Evolutionary conservation across 164 flowering plant genomes (phyloP).

Genomic region (Protea cynaroides): DNA sequence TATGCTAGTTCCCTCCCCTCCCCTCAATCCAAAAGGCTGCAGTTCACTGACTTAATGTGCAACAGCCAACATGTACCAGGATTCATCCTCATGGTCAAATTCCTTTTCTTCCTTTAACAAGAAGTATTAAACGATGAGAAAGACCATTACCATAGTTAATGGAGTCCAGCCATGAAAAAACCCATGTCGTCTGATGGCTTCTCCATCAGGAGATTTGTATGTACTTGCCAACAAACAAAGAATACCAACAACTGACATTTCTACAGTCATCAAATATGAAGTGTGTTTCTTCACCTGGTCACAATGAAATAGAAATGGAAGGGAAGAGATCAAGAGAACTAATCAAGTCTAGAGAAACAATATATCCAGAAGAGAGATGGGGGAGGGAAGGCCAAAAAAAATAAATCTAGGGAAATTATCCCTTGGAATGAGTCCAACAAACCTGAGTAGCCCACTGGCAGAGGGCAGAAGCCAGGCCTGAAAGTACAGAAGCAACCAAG

Average conservation of each 20-base stretch:
- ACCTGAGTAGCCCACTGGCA: slow-evolving; percentile 99
- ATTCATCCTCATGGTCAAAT: too few species aligned
- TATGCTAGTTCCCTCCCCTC: too few species aligned
- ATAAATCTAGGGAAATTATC: neutral
- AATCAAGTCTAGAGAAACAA: too few species aligned
- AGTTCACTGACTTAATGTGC: too few species aligned
- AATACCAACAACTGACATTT: slow-evolving; percentile 96
- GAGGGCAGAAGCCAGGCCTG: slow-evolving; percentile 92
- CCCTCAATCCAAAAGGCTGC: too few species aligned
- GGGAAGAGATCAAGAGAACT: neutral
- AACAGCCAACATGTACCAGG: too few species aligned
- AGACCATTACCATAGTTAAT: slow-evolving; percentile 62
- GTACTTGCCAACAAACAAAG: slow-evolving; percentile 78
- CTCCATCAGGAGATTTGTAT: slow-evolving; percentile 91
- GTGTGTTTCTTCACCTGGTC: slow-evolving; percentile 83
- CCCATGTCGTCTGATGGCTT: slow-evolving; percentile 72
- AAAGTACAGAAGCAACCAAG: slow-evolving; percentile 93
- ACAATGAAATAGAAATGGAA: slow-evolving; percentile 8
- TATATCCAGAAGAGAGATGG: too few species aligned
- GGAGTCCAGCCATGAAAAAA: slow-evolving; percentile 94
- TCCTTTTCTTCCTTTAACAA: too few species aligned
- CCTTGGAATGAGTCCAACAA: slow-evolving; percentile 9
- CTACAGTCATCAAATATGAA: slow-evolving; percentile 93
- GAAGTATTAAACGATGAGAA: too few species aligned
- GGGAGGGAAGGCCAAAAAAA: neutral